Evolutionary conservation across 2,329 filamentous ascomycete species (phyloP), one percentile per base, ranked within the genome.

Genomic region (Microsporum audouinii): DNA sequence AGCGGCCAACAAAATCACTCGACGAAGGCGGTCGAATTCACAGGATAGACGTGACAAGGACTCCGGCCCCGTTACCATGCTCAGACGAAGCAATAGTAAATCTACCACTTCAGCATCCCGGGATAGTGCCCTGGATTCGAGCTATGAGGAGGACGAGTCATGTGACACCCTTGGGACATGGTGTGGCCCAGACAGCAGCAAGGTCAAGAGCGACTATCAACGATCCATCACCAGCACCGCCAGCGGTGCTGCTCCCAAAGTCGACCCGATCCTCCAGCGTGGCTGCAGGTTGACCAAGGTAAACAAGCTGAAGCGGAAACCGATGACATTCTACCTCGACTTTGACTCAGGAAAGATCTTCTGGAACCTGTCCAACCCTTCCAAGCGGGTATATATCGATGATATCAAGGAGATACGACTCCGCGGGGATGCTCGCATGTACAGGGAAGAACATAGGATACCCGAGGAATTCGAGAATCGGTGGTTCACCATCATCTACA

Each of bases 401-500:
- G 91, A 97, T 71, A 92, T 99, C 68, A 88, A 89, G 69, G 91
- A 96, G 70, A 91, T 97, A 56, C 86, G 91, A 64, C 84, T 86
- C 38, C 91, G 89, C 17, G 82, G 83, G 10, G 89, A 97, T 71
- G 89, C 92, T 17, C 85, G 88, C 61, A 92, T 95, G 71, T 95
- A 96, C 71, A 87, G 89, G 47, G 85, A 92, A 68, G 91, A 96
- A 72, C 89, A 88, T 70, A 84, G 85, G 43, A 78, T 94, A 27
- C 77, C 86, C 0, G 82, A 86, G 58, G 77, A 83, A 4, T 82
- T 85, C 43, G 87, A 91, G 68, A 76, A 80, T 5, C 84, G 84
- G 12, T 95, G 91, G 83, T 92, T 97, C 70, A 95, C 91, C 33
- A 90, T 99, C 66, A 83, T 96, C 59, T 96, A 96, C 72, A 84